These are phyloP conservation scores for Prosopis cineraria DNA, from an alignment of 306 rosid genomes.

Conservation along the genomic window DNA sequence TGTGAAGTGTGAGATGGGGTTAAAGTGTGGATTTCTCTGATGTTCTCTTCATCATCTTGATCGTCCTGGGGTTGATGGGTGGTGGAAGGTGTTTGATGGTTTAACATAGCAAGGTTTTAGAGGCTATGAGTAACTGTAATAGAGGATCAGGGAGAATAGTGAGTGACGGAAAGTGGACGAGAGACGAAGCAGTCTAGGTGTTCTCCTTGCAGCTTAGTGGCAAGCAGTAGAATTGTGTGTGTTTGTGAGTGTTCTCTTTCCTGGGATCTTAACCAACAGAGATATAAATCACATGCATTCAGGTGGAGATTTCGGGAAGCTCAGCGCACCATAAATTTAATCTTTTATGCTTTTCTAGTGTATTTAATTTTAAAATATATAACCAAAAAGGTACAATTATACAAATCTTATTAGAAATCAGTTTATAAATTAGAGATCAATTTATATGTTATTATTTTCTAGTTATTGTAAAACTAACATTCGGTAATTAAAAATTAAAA, in stretches of 20 bases:
- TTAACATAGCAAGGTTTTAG: constrained; percentile 48
- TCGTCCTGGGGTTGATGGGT: constrained; percentile 38
- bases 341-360: background rate
- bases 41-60: constrained; percentile 43
- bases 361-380: background rate
- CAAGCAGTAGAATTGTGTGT: background rate
- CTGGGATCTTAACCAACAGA: background rate
- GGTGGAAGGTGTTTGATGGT: constrained; percentile 39
- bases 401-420: too few relatives aligned
- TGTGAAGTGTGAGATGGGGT: constrained; percentile 54
- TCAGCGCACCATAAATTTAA: background rate
- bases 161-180: constrained; percentile 25
- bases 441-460: too few relatives aligned
- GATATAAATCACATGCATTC: constrained; percentile 32
- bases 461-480: too few relatives aligned
- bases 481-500: too few relatives aligned
- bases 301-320: background rate
- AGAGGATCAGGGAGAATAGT: constrained; percentile 10
- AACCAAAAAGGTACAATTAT: background rate
- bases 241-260: background rate
- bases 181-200: constrained; percentile 2
- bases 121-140: background rate
- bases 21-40: constrained; percentile 87
- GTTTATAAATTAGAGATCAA: too few relatives aligned
- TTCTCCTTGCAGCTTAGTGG: background rate